Evolutionary conservation across 148 eudicot species (phyloP), one percentile per base, ranked within the genome.

Genomic region (Nyssa sinensis): DNA sequence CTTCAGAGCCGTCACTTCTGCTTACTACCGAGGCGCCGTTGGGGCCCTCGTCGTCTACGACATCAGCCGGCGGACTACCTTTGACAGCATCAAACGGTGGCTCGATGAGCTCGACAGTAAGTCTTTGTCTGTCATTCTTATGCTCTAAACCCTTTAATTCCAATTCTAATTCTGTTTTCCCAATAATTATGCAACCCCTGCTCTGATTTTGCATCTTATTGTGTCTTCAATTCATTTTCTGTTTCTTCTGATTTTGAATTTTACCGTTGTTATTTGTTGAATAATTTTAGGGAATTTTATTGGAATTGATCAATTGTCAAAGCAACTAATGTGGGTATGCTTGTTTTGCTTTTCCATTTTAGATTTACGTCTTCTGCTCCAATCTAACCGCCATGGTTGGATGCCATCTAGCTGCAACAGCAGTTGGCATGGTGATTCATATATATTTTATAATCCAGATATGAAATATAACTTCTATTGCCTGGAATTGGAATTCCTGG

Each of bases 31-130:
- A 51, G 97, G 97, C 34, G 97, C 97, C 60, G 86, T 91, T 41
- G 97, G 97, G 7, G 97, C 97, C 7, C 97, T 91, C 61, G 39
- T 91, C 66, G 97, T 91, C 63, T 91, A 86, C 77, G 96, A 91
- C 66, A 89, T 91, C 41, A 87, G 67, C 28, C 73, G 97, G 5
- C 79, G 77, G 8, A 61, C 86, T 29, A 89, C 97, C 41, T 91
- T 91, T 59, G 97, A 91, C 0, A 91, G 92, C 72, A 66, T 89
- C 61, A 64, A 69, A 27, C 86, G 93, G 0, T 91, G 97, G 97
- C 93, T 91, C 47, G 89, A 89, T 39, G 97, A 91, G 69, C 93
- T 91, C 65, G 81, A 85, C n/a, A 89, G 97, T 89, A 85, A 53
- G 91, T 77, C 19, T 19, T 55, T 17, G 7, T 17, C 5, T 55